Percentiles rank a stretch among this genome's conserved stretches.
phyloP scores from a whole-genome alignment of 805 yeast species.

The Candida ficus region DNA sequence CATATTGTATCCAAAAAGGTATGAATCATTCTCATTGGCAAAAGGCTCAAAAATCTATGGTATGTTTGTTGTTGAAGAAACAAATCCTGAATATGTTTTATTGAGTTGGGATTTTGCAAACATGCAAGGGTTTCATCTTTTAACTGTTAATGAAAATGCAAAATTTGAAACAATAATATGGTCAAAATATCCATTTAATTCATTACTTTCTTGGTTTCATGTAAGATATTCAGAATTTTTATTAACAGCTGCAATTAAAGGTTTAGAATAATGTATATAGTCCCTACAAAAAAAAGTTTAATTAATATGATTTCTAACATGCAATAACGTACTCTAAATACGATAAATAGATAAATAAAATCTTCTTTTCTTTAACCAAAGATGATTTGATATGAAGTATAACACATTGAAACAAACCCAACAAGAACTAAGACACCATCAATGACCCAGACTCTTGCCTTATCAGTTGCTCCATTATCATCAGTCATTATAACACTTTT shows the following conservation, averaged over 20 bases:
- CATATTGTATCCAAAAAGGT: background rate
- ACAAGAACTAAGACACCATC: slow-evolving; percentile 47
- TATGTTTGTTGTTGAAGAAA: background rate
- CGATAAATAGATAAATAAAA: too few species aligned
- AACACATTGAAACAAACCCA: slow-evolving; percentile 59
- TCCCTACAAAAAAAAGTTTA: too few species aligned
- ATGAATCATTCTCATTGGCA: background rate
- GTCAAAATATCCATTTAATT: background rate
- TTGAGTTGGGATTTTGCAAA: background rate
- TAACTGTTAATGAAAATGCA: background rate
- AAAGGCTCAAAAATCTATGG: background rate
- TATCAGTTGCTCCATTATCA: slow-evolving; percentile 2
- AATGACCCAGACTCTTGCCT: slow-evolving; percentile 29
- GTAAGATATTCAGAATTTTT: background rate
- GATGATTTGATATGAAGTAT: slow-evolving; percentile 60
- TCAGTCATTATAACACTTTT: slow-evolving; percentile 27
- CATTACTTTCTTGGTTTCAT: background rate
- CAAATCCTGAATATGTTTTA: background rate
- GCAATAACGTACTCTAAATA: too few species aligned
- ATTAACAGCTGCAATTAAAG: background rate
- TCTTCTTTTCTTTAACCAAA: slow-evolving; percentile 15
- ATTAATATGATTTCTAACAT: too few species aligned
- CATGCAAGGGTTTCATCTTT: background rate
- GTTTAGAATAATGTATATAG: background rate
- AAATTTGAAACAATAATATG: background rate